Evolutionary conservation across 305 asterid species (phyloP).

Genomic region (Fraxinus sp.): DNA sequence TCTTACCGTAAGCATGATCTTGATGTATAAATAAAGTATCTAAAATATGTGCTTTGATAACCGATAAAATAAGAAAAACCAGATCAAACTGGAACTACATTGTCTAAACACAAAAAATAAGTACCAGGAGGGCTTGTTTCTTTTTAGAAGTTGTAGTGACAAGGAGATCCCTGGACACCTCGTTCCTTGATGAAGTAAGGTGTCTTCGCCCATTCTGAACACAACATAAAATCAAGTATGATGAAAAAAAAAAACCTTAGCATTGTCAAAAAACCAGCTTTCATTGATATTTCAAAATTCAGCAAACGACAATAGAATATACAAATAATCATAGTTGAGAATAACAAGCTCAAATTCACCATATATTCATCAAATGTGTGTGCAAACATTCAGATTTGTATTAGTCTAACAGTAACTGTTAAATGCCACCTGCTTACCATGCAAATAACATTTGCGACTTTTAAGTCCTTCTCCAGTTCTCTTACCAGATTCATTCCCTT

Average conservation of each 20-base stretch:
- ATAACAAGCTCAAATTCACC: conserved; percentile 17
- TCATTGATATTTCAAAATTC: not conserved
- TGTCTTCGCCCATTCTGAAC: conserved; percentile 96
- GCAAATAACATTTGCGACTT: conserved; percentile 98
- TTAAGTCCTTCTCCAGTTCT: conserved; percentile 97
- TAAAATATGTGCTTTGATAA: conserved; percentile 4
- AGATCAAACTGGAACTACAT: conserved; percentile 15
- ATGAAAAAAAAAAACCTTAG: conserved; percentile 16
- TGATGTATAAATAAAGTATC: not conserved
- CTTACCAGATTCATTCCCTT: conserved; percentile 96
- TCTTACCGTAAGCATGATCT: not conserved
- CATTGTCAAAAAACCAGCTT: not conserved
- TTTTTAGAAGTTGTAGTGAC: conserved; percentile 76
- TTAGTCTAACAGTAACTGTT: conserved; percentile 24
- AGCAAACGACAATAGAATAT: not conserved
- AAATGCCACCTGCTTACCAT: conserved; percentile 86
- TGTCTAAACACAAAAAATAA: conserved; percentile 29
- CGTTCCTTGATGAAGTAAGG: conserved; percentile 92
- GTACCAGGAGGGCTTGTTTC: conserved; percentile 96
- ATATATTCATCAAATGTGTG: conserved; percentile 13
- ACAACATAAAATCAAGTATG: conserved; percentile 28
- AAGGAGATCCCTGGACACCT: conserved; percentile 95
- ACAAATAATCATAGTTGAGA: not conserved
- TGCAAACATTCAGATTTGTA: conserved; percentile 19
- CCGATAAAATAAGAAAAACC: conserved; percentile 3